A percentile compares a stretch with the other conserved stretches of the same genome.
phyloP scores from a whole-genome alignment of 176 grass and related monocot species.

The Elymus sibiricus region DNA sequence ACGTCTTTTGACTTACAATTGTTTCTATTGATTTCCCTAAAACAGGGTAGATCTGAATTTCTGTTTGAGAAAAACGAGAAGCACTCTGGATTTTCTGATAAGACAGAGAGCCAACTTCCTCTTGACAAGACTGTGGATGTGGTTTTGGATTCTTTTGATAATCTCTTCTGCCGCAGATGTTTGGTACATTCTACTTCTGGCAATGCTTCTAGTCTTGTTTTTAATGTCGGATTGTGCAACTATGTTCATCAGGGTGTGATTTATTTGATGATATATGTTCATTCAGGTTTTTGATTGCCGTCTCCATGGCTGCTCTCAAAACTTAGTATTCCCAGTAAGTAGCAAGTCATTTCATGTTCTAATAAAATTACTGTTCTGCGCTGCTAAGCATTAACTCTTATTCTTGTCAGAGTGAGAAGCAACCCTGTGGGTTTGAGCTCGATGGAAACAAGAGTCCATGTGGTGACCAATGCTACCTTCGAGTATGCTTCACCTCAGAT shows the following conservation, averaged over 20 bases:
- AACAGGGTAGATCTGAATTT: conserved; percentile 72
- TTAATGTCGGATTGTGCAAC: conserved; percentile 14
- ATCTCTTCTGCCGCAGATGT: conserved; percentile 95
- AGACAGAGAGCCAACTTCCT: conserved; percentile 42
- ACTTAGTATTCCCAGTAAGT: conserved; percentile 82
- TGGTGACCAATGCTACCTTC: conserved; percentile 86
- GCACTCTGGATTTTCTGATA: conserved; percentile 44
- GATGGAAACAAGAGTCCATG: conserved; percentile 79
- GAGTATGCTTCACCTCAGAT: conserved; percentile 39
- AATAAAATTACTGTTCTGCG: conserved; percentile 16
- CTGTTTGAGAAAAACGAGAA: conserved; percentile 69
- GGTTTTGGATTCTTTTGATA: conserved; percentile 96
- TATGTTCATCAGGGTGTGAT: conserved; percentile 4
- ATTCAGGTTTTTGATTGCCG: conserved; percentile 92
- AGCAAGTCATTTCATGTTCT: conserved; percentile 14
- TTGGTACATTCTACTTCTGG: conserved; percentile 62
- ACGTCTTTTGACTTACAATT: background rate
- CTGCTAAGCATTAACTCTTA: conserved; percentile 27
- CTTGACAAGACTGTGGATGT: conserved; percentile 80
- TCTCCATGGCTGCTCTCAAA: conserved; percentile 98
- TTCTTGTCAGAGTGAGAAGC: conserved; percentile 79
- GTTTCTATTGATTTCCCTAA: conserved; percentile 27
- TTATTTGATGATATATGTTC: conserved; percentile 26
- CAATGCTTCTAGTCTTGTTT: conserved; percentile 3
- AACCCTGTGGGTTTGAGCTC: conserved; percentile 48